Evolutionary conservation across 176 grass and related monocot genomes (phyloP).

Genomic region (Rhynchospora tenuis): DNA sequence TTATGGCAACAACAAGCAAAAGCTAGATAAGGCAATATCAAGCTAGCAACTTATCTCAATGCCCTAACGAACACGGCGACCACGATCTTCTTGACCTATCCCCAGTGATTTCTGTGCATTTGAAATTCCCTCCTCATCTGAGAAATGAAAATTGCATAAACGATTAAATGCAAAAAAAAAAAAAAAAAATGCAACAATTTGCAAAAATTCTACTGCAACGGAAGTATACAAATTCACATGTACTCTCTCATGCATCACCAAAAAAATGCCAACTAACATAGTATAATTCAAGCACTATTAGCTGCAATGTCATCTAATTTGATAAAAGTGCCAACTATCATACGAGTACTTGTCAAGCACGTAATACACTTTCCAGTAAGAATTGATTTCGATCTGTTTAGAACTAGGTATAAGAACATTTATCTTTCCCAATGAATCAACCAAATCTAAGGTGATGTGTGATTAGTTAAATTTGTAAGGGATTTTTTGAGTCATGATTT

Average conservation of each 20-base stretch:
- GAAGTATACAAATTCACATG: not conserved
- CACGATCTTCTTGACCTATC: constrained; percentile 55
- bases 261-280: not conserved
- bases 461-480: not conserved
- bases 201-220: not conserved
- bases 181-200: not conserved
- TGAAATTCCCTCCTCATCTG: constrained; percentile 81
- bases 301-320: not conserved
- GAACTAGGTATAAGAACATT: not conserved
- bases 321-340: not conserved
- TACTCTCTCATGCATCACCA: not conserved
- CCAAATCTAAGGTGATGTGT: not conserved
- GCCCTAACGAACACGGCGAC: constrained; percentile 37
- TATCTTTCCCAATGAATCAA: not conserved
- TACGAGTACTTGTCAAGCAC: not conserved
- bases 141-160: constrained; percentile 9
- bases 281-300: not conserved
- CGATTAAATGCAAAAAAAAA: not conserved
- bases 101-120: constrained; percentile 87
- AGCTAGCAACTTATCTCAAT: too few relatives aligned
- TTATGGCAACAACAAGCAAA: not conserved
- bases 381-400: not conserved
- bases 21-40: not conserved
- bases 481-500: not conserved
- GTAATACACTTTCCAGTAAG: not conserved